Percentiles rank a stretch among this genome's conserved stretches.
phyloP scores from a whole-genome alignment of 768 basidiomycete species.

The Kwoniella sp. region DNA sequence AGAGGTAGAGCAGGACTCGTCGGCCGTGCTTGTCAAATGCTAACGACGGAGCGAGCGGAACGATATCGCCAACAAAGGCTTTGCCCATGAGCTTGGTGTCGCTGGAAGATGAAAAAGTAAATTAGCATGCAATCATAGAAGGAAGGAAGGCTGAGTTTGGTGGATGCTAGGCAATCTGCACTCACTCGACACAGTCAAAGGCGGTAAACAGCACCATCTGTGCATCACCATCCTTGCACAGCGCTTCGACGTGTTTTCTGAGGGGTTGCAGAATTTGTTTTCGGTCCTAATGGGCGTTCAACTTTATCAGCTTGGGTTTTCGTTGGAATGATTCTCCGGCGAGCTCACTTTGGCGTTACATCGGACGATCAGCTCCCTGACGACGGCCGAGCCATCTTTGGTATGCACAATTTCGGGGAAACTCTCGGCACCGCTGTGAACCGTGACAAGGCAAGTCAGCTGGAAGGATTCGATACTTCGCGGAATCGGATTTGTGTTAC shows the following conservation, averaged over 20 bases:
- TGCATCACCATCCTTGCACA: conserved; percentile 86
- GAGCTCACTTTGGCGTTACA: conserved; percentile 75
- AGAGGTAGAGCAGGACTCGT: conserved; percentile 76
- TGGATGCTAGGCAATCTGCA: no score
- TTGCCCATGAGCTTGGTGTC: conserved; percentile 89
- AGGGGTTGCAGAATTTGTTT: conserved; percentile 88
- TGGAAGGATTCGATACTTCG: background rate
- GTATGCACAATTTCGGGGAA: conserved; percentile 93
- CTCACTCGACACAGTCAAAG: conserved; percentile 84
- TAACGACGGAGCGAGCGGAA: conserved; percentile 62
- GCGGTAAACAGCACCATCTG: conserved; percentile 87
- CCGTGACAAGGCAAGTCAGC: background rate
- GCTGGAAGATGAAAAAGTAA: conserved; percentile 57
- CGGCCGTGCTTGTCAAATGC: conserved; percentile 69
- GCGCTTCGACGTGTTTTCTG: conserved; percentile 84
- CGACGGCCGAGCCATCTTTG: conserved; percentile 82
- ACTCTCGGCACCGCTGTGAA: conserved; percentile 60
- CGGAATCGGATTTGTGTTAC: background rate
- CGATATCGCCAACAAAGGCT: conserved; percentile 73
- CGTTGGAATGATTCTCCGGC: no score
- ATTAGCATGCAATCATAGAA: no score
- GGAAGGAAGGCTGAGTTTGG: no score
- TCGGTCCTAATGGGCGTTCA: conserved; percentile 68
- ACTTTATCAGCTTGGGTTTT: no score
- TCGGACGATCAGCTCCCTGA: conserved; percentile 78